Base-by-base conservation (phyloP, 148 eudicot species). In the Silene uniflora region DNA sequence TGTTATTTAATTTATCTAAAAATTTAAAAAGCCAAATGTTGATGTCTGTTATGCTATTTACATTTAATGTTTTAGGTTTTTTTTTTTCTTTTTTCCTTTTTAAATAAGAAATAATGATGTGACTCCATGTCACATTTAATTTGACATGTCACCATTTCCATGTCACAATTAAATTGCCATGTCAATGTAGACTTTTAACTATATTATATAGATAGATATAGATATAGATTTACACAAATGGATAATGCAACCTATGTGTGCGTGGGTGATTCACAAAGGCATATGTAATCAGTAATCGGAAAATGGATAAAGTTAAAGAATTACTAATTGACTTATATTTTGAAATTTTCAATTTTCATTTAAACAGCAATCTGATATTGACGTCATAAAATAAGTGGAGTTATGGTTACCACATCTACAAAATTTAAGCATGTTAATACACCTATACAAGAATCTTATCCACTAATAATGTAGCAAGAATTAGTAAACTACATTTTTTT, bases 401-500 rank as follows among this genome's bases (percentile, higher is more conserved):
- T 66, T 44, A 66, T 66, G 69, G 47, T n/a, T n/a, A 14, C 5
- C 69, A 66, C 69, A 66, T 35, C 69, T 32, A 66, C 11, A 6
- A 7, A 14, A 32, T 17, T 17, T 66, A 25, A 65, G 46, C 46
- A 25, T 32, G 69, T 27, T 35, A 32, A 66, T 17, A 7, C 47
- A 66, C 69, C 22, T 66, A 66, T 32, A 32, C 39, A 66, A 32
- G 11, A 32, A 66, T 66, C 42, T 66, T 66, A 66, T 66, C 69
- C 69, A 66, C 69, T 32, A 66, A 66, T 66, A 66, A 66, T 29
- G 9, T 32, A 35, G 49, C 22, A 32, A 35, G 39, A 66, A 52
- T 52, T 52, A 66, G 69, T 66, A 66, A 66, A 66, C 69, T 66
- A 66, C 69, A 66, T 66, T 66, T 32, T 17, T 66, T 35, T 66